Evolutionary conservation across 257 asterid species (phyloP), one percentile per base, ranked within the genome.

Genomic region (Thymus quinquecostatus): DNA sequence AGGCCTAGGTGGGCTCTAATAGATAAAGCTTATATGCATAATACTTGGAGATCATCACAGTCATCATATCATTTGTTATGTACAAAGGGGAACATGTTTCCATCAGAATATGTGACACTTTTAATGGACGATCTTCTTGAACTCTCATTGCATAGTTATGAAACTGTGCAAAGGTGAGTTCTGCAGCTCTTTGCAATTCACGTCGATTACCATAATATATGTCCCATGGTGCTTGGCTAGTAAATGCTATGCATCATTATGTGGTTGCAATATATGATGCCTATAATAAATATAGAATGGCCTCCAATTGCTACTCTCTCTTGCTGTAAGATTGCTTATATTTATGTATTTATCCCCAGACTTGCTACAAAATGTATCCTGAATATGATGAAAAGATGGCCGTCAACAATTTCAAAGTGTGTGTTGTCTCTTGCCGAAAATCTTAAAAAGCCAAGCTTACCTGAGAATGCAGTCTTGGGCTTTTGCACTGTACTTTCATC

Each of bases 11-110:
- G 99, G 99, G 92, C 97, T 65, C 89, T 88, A 64, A 80, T 89
- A 28, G 98, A 95, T 89, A 92, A 95, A 86, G 86, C 96, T 43
- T 87, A 87, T 74, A 89, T 92, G 98, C 99, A 92, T 70, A 87
- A 82, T 80, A 92, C 95, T 66, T 95, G 99, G 99, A 88, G 99
- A 85, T 86, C 98, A 73, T 92, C 99, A 60, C 99, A 95, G 69
- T 81, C 99, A 65, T 83, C 96, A 53, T 89, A 86, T 87, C 97
- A 92, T 84, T 75, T 88, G 82, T 88, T 77, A 81, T 92, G 93
- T 48, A 74, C 81, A n/a, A 75, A 79, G 53, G 82, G 81, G 64
- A 87, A 84, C 75, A 41, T 79, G 44, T 74, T 79, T 75, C 98
- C 99, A 68, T 80, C 98, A 33, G 90, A 84, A 47, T 88, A 80